Evolutionary conservation across 345 rosid genomes (phyloP).

Genomic region (sweet orange (Citrus sinensis)): DNA sequence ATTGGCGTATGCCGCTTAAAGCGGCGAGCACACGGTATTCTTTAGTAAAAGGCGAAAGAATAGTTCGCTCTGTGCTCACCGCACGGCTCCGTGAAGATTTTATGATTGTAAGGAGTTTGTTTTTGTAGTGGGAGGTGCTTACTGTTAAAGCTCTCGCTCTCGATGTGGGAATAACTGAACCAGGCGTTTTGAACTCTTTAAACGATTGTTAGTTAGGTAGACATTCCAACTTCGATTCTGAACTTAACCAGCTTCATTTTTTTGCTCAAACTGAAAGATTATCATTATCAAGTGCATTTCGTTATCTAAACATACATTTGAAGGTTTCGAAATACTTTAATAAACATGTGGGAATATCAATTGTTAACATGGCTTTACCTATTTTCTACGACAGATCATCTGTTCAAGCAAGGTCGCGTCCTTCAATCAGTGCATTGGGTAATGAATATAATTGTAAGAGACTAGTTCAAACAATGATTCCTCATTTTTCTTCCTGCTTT

Average conservation of each 20-base stretch:
- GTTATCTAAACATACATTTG: not conserved
- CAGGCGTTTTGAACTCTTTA: too few relatives aligned
- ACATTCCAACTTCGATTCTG: not conserved
- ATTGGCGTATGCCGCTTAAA: not conserved
- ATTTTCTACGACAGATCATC: too few relatives aligned
- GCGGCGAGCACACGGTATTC: conserved; percentile 38
- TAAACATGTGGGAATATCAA: too few relatives aligned
- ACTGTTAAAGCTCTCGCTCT: too few relatives aligned
- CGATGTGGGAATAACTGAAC: not conserved
- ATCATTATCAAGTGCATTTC: not conserved
- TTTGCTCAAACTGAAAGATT: not conserved
- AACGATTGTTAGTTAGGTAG: too few relatives aligned
- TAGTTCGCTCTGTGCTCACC: conserved; percentile 37
- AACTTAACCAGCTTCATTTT: not conserved
- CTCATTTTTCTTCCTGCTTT: too few relatives aligned
- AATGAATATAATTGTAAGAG: too few relatives aligned
- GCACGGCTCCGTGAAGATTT: conserved; percentile 6
- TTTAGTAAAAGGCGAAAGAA: conserved; percentile 61
- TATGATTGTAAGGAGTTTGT: rapidly evolving
- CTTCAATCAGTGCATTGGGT: too few relatives aligned
- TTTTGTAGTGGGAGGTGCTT: not conserved
- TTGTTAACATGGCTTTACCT: too few relatives aligned
- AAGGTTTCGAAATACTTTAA: too few relatives aligned
- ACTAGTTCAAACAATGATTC: too few relatives aligned
- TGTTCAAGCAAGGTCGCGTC: too few relatives aligned